Conservation (phyloP, 768 basidiomycete genomes). For the Tricholomella constricta region DNA sequence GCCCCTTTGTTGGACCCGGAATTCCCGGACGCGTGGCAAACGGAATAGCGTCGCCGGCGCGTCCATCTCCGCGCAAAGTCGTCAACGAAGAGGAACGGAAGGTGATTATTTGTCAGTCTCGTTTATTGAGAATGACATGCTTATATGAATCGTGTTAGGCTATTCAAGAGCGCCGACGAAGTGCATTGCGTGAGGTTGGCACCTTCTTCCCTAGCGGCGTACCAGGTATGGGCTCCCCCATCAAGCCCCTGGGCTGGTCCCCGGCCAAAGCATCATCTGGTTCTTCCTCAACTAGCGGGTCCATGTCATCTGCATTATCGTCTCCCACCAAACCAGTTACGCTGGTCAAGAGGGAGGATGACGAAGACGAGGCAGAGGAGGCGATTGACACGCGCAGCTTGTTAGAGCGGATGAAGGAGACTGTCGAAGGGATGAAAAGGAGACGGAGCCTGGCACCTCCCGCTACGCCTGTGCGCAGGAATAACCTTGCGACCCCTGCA, state of each 20-base stretch:
- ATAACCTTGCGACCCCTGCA: background rate
- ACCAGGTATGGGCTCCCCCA: conserved; percentile 46
- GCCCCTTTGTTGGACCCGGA: background rate
- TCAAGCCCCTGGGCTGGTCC: conserved; percentile 10
- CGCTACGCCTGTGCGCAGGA: conserved; percentile 13
- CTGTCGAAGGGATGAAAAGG: conserved; percentile 48
- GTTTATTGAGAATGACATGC: background rate
- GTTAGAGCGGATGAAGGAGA: conserved; percentile 52
- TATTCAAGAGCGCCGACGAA: conserved; percentile 63
- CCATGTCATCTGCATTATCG: background rate
- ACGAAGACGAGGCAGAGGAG: conserved; percentile 32
- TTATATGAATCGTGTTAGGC: conserved; percentile 37
- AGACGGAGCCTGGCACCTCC: conserved; percentile 36
- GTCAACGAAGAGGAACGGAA: conserved; percentile 51
- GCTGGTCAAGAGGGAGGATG: conserved; percentile 16
- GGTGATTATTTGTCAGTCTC: conserved; percentile 21
- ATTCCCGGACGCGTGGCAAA: conserved; percentile 11
- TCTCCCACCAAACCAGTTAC: conserved; percentile 12
- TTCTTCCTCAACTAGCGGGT: conserved; percentile 2
- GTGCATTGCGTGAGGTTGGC: conserved; percentile 51
- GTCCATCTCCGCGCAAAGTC: conserved; percentile 16
- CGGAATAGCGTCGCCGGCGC: conserved; percentile 5
- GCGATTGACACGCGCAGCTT: conserved; percentile 42
- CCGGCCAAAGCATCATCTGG: conserved; percentile 20
- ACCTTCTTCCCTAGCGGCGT: conserved; percentile 54